Conservation (phyloP, 1,284 basidiomycete species). For the Pseudozyma hubeiensis region DNA sequence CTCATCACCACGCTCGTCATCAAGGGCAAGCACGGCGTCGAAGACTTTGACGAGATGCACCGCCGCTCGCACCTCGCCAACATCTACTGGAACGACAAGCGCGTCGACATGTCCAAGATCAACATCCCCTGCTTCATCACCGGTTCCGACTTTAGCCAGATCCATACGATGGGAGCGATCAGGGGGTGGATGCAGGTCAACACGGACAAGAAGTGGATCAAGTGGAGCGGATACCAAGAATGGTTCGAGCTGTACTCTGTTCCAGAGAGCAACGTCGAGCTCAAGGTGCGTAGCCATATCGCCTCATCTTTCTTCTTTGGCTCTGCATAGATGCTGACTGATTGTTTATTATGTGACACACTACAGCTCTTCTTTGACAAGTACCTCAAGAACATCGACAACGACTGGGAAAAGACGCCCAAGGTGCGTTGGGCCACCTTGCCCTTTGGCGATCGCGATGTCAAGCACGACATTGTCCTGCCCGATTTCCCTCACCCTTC, state of each 20-base stretch:
- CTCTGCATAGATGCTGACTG: too few relatives aligned
- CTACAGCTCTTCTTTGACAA: constrained; percentile 48
- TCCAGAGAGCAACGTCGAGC: constrained; percentile 46
- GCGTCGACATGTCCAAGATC: constrained; percentile 54
- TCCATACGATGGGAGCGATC: constrained; percentile 39
- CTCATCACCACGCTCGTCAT: constrained; percentile 52
- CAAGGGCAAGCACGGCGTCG: constrained; percentile 37
- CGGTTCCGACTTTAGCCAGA: constrained; percentile 55
- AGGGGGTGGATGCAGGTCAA: constrained; percentile 41
- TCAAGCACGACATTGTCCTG: constrained; percentile 33
- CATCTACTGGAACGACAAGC: constrained; percentile 51
- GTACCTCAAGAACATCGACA: constrained; percentile 53
- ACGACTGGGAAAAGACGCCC: constrained; percentile 52
- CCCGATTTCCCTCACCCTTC: constrained; percentile 41
- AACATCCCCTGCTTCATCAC: constrained; percentile 52
- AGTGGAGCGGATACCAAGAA: constrained; percentile 44
- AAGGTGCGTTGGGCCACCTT: constrained; percentile 45
- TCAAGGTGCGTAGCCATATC: constrained; percentile 9
- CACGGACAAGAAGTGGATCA: constrained; percentile 45
- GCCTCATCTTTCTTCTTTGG: too few relatives aligned
- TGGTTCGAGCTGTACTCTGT: constrained; percentile 13
- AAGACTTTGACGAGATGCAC: constrained; percentile 46
- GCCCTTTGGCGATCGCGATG: constrained; percentile 41
- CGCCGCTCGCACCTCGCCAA: constrained; percentile 18
- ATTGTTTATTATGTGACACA: too few relatives aligned